Base-by-base conservation (phyloP, 73 alveolate genomes). In the Paramecium caudatum region DNA sequence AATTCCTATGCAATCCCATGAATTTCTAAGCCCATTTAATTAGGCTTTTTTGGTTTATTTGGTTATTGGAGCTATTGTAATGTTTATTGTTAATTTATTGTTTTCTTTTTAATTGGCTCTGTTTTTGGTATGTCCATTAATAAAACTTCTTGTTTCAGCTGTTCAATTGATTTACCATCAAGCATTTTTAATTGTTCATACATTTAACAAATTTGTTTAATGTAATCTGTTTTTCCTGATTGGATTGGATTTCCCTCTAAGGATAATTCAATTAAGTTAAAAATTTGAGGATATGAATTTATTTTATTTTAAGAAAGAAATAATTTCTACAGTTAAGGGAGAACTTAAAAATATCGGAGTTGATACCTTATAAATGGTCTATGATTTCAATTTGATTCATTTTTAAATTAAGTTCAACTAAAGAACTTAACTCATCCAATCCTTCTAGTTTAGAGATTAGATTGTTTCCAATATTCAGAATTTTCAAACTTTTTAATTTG, bases 321-420 rank as follows among this genome's bases (percentile, higher is more conserved):
- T 90, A 74, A 86, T 93, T 91, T 92, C 94, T 74, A 91, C 94
- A 87, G 61, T 95, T 43, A 93, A 90, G 82, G 94, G 55, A 82
- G 74, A 62, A 15, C 94, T 65, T 48, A 90, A 88, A 62, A 5
- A 78, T 74, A 50, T 69, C 27, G 47, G 91, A 94, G 21, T 47
- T 83, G 33, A 91, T 80, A 83, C 85, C 82, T 19, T 69, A 46
- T 62, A 95, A 47, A 85, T 94, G 78, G 7, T 92, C 94, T 25
- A 95, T 91, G 13, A 90, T 91, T 45, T 94, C 98, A 16, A 95
- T 95, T 80, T 83, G 91, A 94, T 95, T 95, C 55, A 92, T 91
- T 90, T 96, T 94, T 7, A 95, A 33, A 68, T 95, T 95, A 8
- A 95, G 70, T 82, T 95, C 98, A 16, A 90, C 93, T 37, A 95